A percentile compares a stretch with the other conserved stretches of the same genome.
Conservation (phyloP, 257 asterid species). For the Solanum ahanhuiri region DNA sequence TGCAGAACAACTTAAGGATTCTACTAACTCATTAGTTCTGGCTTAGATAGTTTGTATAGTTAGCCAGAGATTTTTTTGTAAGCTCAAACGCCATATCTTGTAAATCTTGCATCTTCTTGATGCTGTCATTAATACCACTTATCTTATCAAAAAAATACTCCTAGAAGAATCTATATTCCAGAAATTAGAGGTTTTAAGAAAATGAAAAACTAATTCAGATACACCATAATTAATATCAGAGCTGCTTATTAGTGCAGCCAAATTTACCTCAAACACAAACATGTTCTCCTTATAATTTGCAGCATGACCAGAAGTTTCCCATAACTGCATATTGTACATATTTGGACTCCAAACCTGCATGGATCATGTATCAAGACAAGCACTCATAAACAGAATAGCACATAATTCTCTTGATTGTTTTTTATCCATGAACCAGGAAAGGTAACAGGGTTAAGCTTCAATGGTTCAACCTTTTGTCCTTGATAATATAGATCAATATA, state of each 20-base stretch:
- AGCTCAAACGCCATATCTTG: too few relatives aligned
- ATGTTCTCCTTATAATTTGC: conserved; percentile 96
- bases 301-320: conserved; percentile 99
- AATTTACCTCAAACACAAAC: conserved; percentile 83
- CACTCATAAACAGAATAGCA: background rate
- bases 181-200: background rate
- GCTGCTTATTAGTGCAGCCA: background rate
- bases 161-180: background rate
- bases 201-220: background rate
- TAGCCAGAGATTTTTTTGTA: too few relatives aligned
- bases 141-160: background rate
- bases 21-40: too few relatives aligned
- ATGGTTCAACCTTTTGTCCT: too few relatives aligned
- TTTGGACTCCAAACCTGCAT: conserved; percentile 83
- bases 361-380: conserved; percentile 5
- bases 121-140: too few relatives aligned
- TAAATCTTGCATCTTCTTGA: too few relatives aligned
- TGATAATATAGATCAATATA: too few relatives aligned
- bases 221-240: background rate
- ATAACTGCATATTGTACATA: conserved; percentile 91
- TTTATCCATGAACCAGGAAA: background rate
- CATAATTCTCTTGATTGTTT: background rate
- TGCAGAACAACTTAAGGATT: too few relatives aligned
- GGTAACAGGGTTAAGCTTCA: background rate
- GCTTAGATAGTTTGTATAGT: too few relatives aligned